These are phyloP conservation scores for Lachnellula cervina DNA, from an alignment of 2,329 filamentous ascomycete species.

Conservation along the genomic window DNA sequence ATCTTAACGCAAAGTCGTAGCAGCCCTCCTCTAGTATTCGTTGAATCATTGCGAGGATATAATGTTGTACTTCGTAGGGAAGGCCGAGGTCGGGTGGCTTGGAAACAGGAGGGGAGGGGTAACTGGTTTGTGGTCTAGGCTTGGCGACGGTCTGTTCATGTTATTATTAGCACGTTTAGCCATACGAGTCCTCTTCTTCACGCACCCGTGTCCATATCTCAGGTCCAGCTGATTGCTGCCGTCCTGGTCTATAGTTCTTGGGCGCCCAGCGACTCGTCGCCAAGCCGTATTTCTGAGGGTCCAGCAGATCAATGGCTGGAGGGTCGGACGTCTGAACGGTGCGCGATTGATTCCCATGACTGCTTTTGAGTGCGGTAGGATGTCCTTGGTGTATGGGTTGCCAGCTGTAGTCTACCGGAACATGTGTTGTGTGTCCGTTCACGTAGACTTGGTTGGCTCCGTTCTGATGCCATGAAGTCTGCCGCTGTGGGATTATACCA, in stretches of 20 bases:
- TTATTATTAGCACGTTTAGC: background rate
- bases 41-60: conserved; percentile 29
- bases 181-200: background rate
- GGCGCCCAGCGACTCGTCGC: conserved; percentile 27
- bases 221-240: background rate
- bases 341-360: background rate
- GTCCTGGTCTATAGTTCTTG: background rate
- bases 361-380: background rate
- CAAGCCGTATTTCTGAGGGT: conserved; percentile 9
- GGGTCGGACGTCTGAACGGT: background rate
- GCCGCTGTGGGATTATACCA: background rate
- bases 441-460: background rate
- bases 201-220: conserved; percentile 25
- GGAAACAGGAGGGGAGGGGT: background rate
- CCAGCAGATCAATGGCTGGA: background rate
- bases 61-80: conserved; percentile 33
- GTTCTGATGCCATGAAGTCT: background rate
- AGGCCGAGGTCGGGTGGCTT: conserved; percentile 23
- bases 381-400: background rate
- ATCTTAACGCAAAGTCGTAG: conserved; percentile 27
- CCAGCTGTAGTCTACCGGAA: too few relatives aligned
- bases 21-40: conserved; percentile 30
- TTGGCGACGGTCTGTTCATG: background rate
- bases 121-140: background rate
- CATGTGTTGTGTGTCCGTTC: too few relatives aligned